A percentile compares a stretch with the other conserved stretches of the same genome.
phyloP scores from a whole-genome alignment of 257 asterid species.

The Fraxinus excelsior region DNA sequence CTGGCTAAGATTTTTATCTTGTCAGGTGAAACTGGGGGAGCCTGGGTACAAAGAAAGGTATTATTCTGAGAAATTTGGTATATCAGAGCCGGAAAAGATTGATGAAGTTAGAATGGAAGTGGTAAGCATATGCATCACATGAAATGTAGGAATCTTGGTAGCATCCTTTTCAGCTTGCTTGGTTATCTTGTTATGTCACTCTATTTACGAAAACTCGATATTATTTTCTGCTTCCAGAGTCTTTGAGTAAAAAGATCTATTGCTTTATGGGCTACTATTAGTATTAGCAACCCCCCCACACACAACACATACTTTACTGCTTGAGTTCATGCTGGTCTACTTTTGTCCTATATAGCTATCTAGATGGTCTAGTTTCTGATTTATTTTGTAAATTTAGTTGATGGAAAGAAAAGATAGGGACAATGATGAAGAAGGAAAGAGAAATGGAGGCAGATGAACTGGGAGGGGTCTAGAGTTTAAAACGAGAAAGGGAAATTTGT shows the following conservation, averaged over 20 bases:
- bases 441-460: background rate
- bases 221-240: background rate
- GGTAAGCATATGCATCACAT: slow-evolving; percentile 50
- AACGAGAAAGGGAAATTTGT: background rate
- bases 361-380: background rate
- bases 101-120: slow-evolving; percentile 72
- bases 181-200: slow-evolving; percentile 7
- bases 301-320: background rate
- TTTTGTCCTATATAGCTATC: background rate
- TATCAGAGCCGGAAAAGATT: slow-evolving; percentile 58
- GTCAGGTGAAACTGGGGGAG: slow-evolving; percentile 88
- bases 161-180: slow-evolving; percentile 14
- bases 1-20: slow-evolving; percentile 21
- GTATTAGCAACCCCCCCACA: background rate
- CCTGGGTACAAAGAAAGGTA: slow-evolving; percentile 97
- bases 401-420: background rate
- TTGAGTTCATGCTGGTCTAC: slow-evolving; percentile 1
- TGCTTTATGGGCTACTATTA: slow-evolving; percentile 12
- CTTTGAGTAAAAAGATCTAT: background rate
- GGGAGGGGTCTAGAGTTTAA: background rate
- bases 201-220: background rate
- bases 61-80: slow-evolving; percentile 81
- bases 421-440: background rate
- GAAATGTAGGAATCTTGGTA: slow-evolving; percentile 16
- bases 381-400: background rate